Percentiles rank a stretch among this genome's conserved stretches.
Conservation (phyloP, 1,139 yeast genomes). For the Schizosaccharomyces versatilis region DNA sequence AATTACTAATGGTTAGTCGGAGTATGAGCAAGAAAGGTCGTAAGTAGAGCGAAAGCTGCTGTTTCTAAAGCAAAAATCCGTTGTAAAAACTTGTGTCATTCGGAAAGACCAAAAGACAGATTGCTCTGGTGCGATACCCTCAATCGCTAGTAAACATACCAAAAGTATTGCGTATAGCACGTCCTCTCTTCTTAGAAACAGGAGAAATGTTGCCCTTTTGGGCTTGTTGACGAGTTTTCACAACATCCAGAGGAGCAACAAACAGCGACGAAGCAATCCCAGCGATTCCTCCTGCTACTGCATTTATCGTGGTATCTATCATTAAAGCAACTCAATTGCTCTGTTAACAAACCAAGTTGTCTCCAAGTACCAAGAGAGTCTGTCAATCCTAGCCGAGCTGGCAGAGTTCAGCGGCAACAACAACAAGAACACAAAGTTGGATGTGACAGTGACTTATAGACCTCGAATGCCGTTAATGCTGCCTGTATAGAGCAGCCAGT, state of each 20-base stretch:
- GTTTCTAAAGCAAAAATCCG: too few relatives aligned
- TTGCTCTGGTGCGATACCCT: conserved; percentile 58
- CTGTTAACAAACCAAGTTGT: too few relatives aligned
- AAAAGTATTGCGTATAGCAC: not conserved
- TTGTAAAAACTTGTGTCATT: conserved; percentile 18
- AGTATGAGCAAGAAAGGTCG: conserved; percentile 28
- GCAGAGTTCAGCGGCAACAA: too few relatives aligned
- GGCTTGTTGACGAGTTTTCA: conserved; percentile 84
- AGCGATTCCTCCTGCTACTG: conserved; percentile 69
- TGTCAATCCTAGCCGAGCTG: too few relatives aligned
- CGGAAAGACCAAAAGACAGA: conserved; percentile 58
- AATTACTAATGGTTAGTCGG: conserved; percentile 32
- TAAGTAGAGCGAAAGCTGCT: conserved; percentile 24
- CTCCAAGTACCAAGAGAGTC: too few relatives aligned
- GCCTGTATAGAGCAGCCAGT: too few relatives aligned
- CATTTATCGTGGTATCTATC: conserved; percentile 18
- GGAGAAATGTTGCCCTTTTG: conserved; percentile 22
- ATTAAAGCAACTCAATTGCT: not conserved
- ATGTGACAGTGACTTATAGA: too few relatives aligned
- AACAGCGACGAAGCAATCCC: conserved; percentile 76
- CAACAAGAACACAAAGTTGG: too few relatives aligned
- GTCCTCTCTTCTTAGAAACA: not conserved
- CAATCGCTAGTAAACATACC: conserved; percentile 59
- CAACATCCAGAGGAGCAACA: conserved; percentile 86
- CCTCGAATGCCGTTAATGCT: too few relatives aligned